These are phyloP conservation scores for Xylariaceae sp. DNA, from an alignment of 2,329 filamentous ascomycete species.

Conservation along the genomic window DNA sequence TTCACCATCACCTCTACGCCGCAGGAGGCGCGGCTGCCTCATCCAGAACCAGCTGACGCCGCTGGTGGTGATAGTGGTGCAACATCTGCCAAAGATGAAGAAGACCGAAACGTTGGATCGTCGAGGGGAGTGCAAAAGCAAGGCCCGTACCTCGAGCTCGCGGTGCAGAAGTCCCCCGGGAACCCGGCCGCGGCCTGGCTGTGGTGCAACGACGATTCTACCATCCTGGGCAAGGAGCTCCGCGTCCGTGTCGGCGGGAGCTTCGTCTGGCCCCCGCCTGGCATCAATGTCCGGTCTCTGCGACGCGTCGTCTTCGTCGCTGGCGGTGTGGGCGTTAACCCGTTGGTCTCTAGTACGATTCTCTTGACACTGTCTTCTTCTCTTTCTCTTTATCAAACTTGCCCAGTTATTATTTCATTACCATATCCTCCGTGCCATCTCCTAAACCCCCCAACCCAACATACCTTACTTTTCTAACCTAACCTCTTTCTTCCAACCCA, in stretches of 20 bases:
- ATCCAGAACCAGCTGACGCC: slow-evolving; percentile 3
- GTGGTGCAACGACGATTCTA: slow-evolving; percentile 50
- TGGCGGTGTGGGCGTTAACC: slow-evolving; percentile 79
- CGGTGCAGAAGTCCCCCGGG: slow-evolving; percentile 63
- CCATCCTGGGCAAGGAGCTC: slow-evolving; percentile 56
- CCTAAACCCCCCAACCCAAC: too few relatives aligned
- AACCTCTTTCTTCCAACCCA: too few relatives aligned
- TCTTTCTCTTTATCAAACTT: too few relatives aligned
- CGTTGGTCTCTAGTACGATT: slow-evolving; percentile 57
- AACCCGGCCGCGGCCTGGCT: slow-evolving; percentile 75
- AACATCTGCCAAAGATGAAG: not conserved
- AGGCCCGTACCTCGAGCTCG: slow-evolving; percentile 63
- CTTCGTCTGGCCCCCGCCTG: slow-evolving; percentile 70
- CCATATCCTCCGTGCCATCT: too few relatives aligned
- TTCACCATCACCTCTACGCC: slow-evolving; percentile 84
- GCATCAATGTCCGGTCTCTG: slow-evolving; percentile 38
- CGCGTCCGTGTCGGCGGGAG: slow-evolving; percentile 70
- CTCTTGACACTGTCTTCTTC: not conserved
- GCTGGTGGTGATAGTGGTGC: not conserved
- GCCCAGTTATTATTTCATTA: too few relatives aligned
- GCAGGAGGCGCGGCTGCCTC: slow-evolving; percentile 39
- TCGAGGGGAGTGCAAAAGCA: not conserved
- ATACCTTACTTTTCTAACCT: too few relatives aligned
- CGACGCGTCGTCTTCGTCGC: slow-evolving; percentile 67
- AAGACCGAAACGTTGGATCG: not conserved